phyloP scores from a whole-genome alignment of 164 flowering plant genomes.

The Houttuynia cordata region DNA sequence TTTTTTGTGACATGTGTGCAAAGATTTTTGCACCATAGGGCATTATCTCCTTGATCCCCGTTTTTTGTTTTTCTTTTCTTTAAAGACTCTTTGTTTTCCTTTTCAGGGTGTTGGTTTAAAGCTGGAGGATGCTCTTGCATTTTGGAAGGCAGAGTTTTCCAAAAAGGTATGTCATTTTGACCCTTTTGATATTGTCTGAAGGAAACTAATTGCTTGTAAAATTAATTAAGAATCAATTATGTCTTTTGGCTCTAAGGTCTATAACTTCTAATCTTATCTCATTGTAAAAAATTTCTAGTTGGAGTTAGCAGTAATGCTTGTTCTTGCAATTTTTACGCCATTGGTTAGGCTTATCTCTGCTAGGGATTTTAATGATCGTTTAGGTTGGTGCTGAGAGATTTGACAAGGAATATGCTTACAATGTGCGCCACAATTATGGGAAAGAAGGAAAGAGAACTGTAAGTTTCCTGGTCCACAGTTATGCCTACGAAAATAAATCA shows the following conservation, averaged over 20 bases:
- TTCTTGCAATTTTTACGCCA: neutral
- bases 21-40: no score
- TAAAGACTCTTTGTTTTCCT: neutral
- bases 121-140: slow-evolving; percentile 93
- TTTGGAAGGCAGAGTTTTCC: slow-evolving; percentile 92
- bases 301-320: no score
- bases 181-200: neutral
- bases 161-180: slow-evolving; percentile 37
- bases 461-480: slow-evolving; percentile 16
- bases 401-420: slow-evolving; percentile 93
- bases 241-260: no score
- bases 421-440: slow-evolving; percentile 88
- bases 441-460: slow-evolving; percentile 92
- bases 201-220: neutral
- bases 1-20: no score
- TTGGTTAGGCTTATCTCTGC: neutral
- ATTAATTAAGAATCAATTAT: neutral
- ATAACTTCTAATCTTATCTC: no score
- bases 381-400: slow-evolving; percentile 92
- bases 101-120: slow-evolving; percentile 84
- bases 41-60: neutral
- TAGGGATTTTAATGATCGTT: slow-evolving; percentile 3
- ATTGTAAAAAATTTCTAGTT: no score
- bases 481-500: neutral
- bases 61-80: neutral